These are phyloP conservation scores for Aristolochia fimbriata DNA, from an alignment of 164 flowering plant species.

Conservation along the genomic window DNA sequence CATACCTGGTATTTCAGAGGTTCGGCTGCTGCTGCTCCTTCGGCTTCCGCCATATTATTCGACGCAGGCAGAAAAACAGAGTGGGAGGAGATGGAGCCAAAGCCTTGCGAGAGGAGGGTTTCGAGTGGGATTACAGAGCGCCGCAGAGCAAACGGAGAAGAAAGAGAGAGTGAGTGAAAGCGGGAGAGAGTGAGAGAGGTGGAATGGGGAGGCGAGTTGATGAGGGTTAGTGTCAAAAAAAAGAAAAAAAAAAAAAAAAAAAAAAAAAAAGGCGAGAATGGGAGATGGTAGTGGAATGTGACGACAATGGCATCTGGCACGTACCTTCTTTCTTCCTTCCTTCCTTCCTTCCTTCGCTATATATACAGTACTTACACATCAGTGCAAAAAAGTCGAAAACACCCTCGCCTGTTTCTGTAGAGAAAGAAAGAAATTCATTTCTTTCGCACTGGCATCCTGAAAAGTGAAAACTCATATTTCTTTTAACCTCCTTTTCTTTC, in stretches of 20 bases:
- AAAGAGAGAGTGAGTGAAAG: constrained; percentile 1
- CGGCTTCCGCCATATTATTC: constrained; percentile 32
- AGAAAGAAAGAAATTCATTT: no score
- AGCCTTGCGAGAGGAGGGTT: no score
- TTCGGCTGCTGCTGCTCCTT: constrained; percentile 18
- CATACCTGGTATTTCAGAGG: constrained; percentile 39
- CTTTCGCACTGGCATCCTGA: no score
- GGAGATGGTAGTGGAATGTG: constrained; percentile 2
- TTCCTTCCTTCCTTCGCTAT: no score
- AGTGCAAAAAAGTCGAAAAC: no score
- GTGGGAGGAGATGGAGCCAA: background rate
- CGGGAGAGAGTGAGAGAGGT: background rate
- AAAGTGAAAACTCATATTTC: no score
- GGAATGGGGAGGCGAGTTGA: background rate
- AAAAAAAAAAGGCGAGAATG: background rate
- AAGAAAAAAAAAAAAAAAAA: background rate
- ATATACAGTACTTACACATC: background rate
- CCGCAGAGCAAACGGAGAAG: background rate
- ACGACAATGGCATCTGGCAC: constrained; percentile 3
- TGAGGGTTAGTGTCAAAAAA: background rate
- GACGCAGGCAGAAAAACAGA: constrained; percentile 1
- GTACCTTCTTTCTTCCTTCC: no score
- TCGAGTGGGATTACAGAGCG: no score
- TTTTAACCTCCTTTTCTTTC: no score
- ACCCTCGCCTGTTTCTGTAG: no score